These are phyloP conservation scores for Ogataea henricii DNA, from an alignment of 805 yeast species.

Conservation along the genomic window DNA sequence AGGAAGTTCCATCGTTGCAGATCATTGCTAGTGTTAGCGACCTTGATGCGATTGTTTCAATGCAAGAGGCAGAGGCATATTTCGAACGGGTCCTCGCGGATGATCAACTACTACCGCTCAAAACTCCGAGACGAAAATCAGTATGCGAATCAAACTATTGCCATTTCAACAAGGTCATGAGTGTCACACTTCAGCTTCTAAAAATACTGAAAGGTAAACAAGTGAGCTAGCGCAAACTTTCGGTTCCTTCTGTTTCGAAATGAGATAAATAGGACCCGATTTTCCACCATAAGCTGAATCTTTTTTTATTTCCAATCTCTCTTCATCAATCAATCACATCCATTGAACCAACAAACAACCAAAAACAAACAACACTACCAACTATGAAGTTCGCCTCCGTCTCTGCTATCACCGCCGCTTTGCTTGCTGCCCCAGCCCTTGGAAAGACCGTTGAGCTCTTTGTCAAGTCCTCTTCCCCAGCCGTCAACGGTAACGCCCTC, in stretches of 20 bases:
- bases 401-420: conserved; percentile 16
- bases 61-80: not conserved
- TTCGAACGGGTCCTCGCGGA: not conserved
- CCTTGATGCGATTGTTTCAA: not conserved
- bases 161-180: no score
- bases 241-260: not conserved
- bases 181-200: not conserved
- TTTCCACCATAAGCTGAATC: not conserved
- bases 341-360: not conserved
- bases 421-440: conserved; percentile 13
- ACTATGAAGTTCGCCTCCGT: conserved; percentile 21
- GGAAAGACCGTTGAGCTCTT: conserved; percentile 27
- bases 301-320: not conserved
- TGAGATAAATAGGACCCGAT: not conserved
- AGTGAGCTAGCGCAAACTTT: not conserved
- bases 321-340: not conserved
- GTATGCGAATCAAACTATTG: no score
- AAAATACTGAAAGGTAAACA: conserved; percentile 4
- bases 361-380: not conserved
- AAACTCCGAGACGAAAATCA: not conserved
- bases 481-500: conserved; percentile 34
- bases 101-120: not conserved
- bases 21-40: not conserved
- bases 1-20: not conserved
- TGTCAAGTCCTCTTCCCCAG: conserved; percentile 30